These are phyloP conservation scores for Calocybe gambosa DNA, from an alignment of 1,284 basidiomycete genomes.

Conservation along the genomic window DNA sequence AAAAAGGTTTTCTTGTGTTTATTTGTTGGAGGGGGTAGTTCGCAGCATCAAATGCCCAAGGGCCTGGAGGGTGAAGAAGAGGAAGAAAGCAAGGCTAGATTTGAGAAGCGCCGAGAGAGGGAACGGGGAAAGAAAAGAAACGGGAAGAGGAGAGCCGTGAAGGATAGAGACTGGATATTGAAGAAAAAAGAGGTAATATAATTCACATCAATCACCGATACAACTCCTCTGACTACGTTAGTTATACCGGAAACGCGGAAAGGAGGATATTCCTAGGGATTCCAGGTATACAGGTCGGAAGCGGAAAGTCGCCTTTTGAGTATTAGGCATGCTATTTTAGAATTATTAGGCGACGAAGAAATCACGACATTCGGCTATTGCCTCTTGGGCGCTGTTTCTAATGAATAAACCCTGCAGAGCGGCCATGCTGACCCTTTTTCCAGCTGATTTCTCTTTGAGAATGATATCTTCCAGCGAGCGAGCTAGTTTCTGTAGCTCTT, in stretches of 20 bases:
- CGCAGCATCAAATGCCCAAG: constrained; percentile 60
- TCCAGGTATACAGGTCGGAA: constrained; percentile 80
- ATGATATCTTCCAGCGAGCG: constrained; percentile 48
- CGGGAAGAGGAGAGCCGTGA: constrained; percentile 60
- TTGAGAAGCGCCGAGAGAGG: constrained; percentile 65
- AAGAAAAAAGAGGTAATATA: constrained; percentile 71
- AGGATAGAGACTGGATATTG: constrained; percentile 76
- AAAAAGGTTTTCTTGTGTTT: constrained; percentile 89
- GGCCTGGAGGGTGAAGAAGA: constrained; percentile 68
- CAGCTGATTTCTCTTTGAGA: constrained; percentile 42
- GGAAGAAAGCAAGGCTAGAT: constrained; percentile 43
- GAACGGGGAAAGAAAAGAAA: constrained; percentile 47
- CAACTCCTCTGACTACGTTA: constrained; percentile 23
- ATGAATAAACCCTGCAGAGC: constrained; percentile 92
- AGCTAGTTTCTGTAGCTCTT: constrained; percentile 45
- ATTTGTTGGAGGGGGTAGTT: constrained; percentile 74
- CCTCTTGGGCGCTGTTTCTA: constrained; percentile 59
- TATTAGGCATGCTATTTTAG: constrained; percentile 5
- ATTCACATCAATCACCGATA: background rate
- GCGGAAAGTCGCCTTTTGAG: constrained; percentile 61
- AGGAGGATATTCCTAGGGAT: constrained; percentile 72
- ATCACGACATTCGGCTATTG: constrained; percentile 48
- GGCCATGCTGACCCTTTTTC: constrained; percentile 83
- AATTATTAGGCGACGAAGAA: constrained; percentile 37
- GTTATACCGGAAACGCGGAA: constrained; percentile 78